Percentiles rank a stretch among this genome's conserved stretches.
These are phyloP conservation scores for Microcos paniculata DNA, from an alignment of 345 rosid genomes.

Conservation along the genomic window DNA sequence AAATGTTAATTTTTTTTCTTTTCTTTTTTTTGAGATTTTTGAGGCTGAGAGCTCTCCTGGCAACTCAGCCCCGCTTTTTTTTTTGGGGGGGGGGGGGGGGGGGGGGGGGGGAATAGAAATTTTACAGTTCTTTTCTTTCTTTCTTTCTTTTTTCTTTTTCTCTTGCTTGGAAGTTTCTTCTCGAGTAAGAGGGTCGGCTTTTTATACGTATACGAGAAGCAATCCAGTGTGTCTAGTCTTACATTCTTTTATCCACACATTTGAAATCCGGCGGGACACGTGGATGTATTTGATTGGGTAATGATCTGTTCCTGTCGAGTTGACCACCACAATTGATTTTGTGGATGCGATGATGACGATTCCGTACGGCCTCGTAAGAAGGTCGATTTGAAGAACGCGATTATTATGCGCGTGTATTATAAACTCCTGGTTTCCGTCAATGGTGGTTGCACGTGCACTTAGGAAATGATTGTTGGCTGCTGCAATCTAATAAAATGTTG, in stretches of 20 bases:
- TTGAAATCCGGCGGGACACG: not conserved
- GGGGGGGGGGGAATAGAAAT: no score
- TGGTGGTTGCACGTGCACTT: not conserved
- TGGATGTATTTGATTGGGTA: not conserved
- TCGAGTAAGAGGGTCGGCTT: not conserved
- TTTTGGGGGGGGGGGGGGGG: no score
- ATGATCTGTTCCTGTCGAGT: not conserved
- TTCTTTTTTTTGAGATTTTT: not conserved
- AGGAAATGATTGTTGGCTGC: no score
- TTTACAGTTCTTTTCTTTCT: not conserved
- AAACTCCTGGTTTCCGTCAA: not conserved
- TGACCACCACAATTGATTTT: not conserved
- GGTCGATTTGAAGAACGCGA: not conserved
- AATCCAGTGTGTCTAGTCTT: not conserved
- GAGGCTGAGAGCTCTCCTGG: conserved; percentile 3
- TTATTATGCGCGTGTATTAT: not conserved
- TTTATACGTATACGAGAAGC: conserved; percentile 2
- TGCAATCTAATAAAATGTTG: no score
- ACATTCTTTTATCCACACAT: not conserved
- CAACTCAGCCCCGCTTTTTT: not conserved
- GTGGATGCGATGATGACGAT: not conserved
- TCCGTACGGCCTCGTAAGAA: not conserved
- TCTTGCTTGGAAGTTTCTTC: not conserved
- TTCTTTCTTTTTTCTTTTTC: no score
- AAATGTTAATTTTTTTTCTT: not conserved